A percentile compares a stretch with the other conserved stretches of the same genome.
These are phyloP conservation scores for Coniella vitis DNA, from an alignment of 2,329 filamentous ascomycete species.

Conservation along the genomic window DNA sequence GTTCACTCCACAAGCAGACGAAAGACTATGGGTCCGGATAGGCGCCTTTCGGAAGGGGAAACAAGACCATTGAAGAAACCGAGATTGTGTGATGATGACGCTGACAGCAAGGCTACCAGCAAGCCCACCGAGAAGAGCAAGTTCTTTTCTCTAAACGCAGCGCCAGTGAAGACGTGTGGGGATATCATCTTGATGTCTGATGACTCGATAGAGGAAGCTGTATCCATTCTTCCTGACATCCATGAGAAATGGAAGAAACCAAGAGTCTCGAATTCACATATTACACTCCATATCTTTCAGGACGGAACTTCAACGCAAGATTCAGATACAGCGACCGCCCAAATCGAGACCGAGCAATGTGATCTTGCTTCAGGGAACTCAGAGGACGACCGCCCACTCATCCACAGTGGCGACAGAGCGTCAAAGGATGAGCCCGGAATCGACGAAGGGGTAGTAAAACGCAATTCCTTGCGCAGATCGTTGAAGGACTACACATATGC, in stretches of 20 bases:
- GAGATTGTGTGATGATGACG: conserved; percentile 42
- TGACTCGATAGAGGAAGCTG: conserved; percentile 49
- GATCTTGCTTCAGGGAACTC: conserved; percentile 7
- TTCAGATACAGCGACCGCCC: not conserved
- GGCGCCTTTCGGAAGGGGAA: conserved; percentile 14
- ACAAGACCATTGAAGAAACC: conserved; percentile 49
- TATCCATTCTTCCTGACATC: conserved; percentile 44
- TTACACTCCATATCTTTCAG: conserved; percentile 40
- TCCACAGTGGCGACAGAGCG: not conserved
- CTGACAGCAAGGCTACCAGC: conserved; percentile 22
- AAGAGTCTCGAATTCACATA: conserved; percentile 31
- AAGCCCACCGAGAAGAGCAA: conserved; percentile 41
- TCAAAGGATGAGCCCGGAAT: not conserved
- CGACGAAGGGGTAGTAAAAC: conserved; percentile 6
- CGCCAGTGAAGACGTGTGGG: conserved; percentile 11
- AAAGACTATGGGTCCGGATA: conserved; percentile 21
- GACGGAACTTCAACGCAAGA: conserved; percentile 18
- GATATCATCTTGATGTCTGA: conserved; percentile 46
- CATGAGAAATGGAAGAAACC: conserved; percentile 37
- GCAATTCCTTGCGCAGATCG: conserved; percentile 20
- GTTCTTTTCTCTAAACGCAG: conserved; percentile 39
- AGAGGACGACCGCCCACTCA: conserved; percentile 18
- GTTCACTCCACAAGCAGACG: conserved; percentile 18
- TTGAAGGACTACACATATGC: conserved; percentile 24
- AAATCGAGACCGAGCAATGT: conserved; percentile 3